A percentile compares a stretch with the other conserved stretches of the same genome.
Conservation (phyloP, 495 filamentous ascomycete species). For the Penicillium desertorum region DNA sequence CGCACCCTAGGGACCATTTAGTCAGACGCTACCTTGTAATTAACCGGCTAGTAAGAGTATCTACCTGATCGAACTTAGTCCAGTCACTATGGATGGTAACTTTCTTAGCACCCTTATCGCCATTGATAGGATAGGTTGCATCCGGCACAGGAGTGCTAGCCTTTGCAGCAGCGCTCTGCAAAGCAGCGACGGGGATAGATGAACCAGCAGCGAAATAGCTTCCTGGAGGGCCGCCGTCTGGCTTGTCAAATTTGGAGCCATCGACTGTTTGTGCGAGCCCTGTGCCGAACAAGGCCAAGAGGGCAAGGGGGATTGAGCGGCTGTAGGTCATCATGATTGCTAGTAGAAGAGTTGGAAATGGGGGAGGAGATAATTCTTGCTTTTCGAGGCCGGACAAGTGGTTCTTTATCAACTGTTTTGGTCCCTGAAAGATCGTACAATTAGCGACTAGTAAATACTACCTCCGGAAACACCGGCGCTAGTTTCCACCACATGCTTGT, state of each 20-base stretch:
- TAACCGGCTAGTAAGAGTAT: neutral
- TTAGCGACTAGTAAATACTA: neutral
- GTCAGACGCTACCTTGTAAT: neutral
- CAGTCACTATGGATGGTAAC: conserved; percentile 39
- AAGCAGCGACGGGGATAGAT: conserved; percentile 26
- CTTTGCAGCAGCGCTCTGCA: conserved; percentile 30
- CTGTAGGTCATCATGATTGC: conserved; percentile 9
- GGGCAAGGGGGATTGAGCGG: conserved; percentile 5
- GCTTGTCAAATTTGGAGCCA: conserved; percentile 29
- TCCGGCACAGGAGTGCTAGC: conserved; percentile 25
- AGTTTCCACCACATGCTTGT: neutral
- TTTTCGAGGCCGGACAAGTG: neutral
- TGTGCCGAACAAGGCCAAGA: conserved; percentile 13
- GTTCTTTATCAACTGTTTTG: neutral
- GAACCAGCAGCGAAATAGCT: conserved; percentile 33
- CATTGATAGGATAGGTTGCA: conserved; percentile 30
- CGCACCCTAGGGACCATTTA: conserved; percentile 25
- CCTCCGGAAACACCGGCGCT: neutral
- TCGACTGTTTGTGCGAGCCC: conserved; percentile 23
- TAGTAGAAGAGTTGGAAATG: neutral
- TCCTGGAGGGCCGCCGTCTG: conserved; percentile 27
- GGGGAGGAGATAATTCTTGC: neutral
- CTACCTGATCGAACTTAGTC: conserved; percentile 27
- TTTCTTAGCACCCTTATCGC: conserved; percentile 15
- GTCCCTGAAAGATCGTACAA: neutral